Evolutionary conservation across 2,329 filamentous ascomycete genomes (phyloP).

Genomic region (Cordyceps militaris): DNA sequence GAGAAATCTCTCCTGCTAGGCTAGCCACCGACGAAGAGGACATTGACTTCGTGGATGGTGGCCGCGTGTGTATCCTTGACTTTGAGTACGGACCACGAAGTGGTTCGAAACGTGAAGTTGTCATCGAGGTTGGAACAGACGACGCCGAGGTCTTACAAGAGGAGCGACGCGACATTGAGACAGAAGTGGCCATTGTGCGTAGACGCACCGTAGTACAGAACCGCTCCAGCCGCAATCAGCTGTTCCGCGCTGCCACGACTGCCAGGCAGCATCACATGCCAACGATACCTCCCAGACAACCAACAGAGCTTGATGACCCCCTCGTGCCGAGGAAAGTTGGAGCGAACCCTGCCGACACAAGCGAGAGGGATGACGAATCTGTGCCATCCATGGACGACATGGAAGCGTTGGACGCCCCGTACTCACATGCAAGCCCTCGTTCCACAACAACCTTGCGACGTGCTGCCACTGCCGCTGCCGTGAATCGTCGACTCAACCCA

Average conservation of each 20-base stretch:
- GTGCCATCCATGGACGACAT: constrained; percentile 46
- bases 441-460: constrained; percentile 64
- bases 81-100: constrained; percentile 58
- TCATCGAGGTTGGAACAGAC: constrained; percentile 66
- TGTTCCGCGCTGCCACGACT: constrained; percentile 44
- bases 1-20: constrained; percentile 55
- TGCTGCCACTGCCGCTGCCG: constrained; percentile 69
- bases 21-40: constrained; percentile 61
- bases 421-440: constrained; percentile 64
- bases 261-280: constrained; percentile 25
- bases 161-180: constrained; percentile 65
- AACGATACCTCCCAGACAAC: constrained; percentile 22
- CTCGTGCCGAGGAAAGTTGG: constrained; percentile 44
- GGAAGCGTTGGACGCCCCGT: constrained; percentile 62
- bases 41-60: constrained; percentile 70
- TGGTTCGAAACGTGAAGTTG: constrained; percentile 51
- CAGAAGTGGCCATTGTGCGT: constrained; percentile 72
- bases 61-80: constrained; percentile 64
- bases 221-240: constrained; percentile 39
- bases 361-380: constrained; percentile 28
- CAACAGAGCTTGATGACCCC: constrained; percentile 41
- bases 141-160: constrained; percentile 66
- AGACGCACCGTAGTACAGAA: constrained; percentile 64
- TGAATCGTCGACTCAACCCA: constrained; percentile 61
- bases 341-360: constrained; percentile 19